phyloP scores from a whole-genome alignment of 805 yeast genomes.

The Candida argentea region DNA sequence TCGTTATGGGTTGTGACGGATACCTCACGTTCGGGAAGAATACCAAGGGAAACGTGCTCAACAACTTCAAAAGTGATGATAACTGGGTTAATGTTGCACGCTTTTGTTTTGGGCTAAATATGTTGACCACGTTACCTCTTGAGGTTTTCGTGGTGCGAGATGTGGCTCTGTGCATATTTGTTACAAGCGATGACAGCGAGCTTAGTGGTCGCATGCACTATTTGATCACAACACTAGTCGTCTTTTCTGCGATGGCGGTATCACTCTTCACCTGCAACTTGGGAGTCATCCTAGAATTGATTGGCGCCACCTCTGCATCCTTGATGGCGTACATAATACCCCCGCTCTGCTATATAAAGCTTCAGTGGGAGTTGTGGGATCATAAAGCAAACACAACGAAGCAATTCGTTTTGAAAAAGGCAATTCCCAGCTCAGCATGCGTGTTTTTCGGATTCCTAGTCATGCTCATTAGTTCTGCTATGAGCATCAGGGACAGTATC shows the following conservation, averaged over 20 bases:
- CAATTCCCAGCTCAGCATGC: conserved; percentile 50
- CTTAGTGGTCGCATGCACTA: conserved; percentile 44
- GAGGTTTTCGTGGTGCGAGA: conserved; percentile 88
- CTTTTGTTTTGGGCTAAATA: conserved; percentile 82
- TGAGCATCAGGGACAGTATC: conserved; percentile 47
- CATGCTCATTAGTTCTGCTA: conserved; percentile 72
- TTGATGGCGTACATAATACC: conserved; percentile 88
- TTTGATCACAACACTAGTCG: conserved; percentile 53
- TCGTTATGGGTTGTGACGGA: conserved; percentile 72
- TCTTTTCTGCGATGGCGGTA: conserved; percentile 61
- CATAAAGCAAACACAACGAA: conserved; percentile 13
- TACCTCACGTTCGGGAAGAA: conserved; percentile 61
- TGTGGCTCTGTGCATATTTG: conserved; percentile 58
- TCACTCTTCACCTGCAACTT: conserved; percentile 76
- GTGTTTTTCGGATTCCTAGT: conserved; percentile 64
- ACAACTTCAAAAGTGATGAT: conserved; percentile 75
- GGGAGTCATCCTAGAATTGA: conserved; percentile 81
- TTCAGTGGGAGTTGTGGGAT: conserved; percentile 33
- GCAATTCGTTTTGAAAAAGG: conserved; percentile 26
- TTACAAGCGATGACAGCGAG: conserved; percentile 14
- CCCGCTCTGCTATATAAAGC: conserved; percentile 67
- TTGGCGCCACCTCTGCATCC: conserved; percentile 91
- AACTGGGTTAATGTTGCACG: conserved; percentile 75
- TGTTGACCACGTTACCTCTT: conserved; percentile 86
- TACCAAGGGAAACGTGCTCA: conserved; percentile 80